Evolutionary conservation across 2,329 filamentous ascomycete species (phyloP).

Genomic region (Cladophialophora carrionii): DNA sequence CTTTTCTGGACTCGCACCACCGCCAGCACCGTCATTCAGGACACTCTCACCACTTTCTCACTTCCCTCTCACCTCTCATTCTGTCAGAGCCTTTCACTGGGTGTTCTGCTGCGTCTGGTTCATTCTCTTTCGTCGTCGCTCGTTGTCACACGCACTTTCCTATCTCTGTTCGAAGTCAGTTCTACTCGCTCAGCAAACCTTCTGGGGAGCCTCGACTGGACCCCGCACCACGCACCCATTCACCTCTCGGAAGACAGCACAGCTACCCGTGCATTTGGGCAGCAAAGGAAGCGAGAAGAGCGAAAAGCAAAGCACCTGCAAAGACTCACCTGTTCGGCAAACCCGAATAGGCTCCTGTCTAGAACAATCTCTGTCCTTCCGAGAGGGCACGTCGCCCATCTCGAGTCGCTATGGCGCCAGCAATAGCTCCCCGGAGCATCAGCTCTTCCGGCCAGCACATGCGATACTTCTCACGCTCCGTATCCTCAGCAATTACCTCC

Average conservation of each 20-base stretch:
- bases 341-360: background rate
- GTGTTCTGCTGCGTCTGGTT: conserved; percentile 13
- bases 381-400: background rate
- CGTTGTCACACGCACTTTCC: background rate
- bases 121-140: conserved; percentile 12
- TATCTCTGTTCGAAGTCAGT: background rate
- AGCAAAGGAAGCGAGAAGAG: conserved; percentile 15
- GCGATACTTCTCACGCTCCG: conserved; percentile 20
- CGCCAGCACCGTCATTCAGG: conserved; percentile 9
- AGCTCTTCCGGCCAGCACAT: conserved; percentile 21
- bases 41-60: background rate
- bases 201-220: conserved; percentile 11
- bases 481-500: conserved; percentile 22
- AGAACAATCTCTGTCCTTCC: background rate
- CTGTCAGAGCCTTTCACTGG: conserved; percentile 7
- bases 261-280: conserved; percentile 15
- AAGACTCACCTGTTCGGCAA: background rate
- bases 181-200: background rate
- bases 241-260: background rate
- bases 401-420: conserved; percentile 27
- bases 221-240: conserved; percentile 15
- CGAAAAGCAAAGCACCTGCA: background rate
- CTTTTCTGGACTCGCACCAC: background rate
- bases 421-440: conserved; percentile 18
- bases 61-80: conserved; percentile 6